Evolutionary conservation across 2,329 filamentous ascomycete species (phyloP).

Genomic region (Coleophoma cylindrospora): DNA sequence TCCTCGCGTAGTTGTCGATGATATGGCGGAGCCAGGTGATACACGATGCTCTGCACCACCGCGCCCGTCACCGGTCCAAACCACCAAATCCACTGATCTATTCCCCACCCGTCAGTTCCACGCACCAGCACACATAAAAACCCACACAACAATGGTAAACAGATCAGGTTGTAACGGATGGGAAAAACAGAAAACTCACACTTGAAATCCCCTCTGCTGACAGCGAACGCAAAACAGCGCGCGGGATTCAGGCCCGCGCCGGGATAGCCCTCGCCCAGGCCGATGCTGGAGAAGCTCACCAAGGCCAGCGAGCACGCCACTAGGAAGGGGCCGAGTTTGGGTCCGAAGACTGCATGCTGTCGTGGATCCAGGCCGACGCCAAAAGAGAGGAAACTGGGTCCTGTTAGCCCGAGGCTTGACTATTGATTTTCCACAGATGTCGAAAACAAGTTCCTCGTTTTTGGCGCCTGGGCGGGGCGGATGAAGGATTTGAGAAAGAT

Average conservation of each 20-base stretch:
- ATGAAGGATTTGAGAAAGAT: constrained; percentile 30
- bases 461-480: not conserved
- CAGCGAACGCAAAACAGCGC: constrained; percentile 37
- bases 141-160: not conserved
- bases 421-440: too few relatives aligned
- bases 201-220: constrained; percentile 25
- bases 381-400: constrained; percentile 38
- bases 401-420: not conserved
- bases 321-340: constrained; percentile 42
- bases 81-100: constrained; percentile 35
- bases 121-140: not conserved
- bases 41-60: constrained; percentile 22
- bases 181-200: constrained; percentile 6
- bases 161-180: not conserved
- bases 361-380: constrained; percentile 48
- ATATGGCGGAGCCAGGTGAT: constrained; percentile 27
- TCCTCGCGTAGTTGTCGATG: constrained; percentile 7
- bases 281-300: constrained; percentile 31
- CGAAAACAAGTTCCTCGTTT: too few relatives aligned
- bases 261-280: constrained; percentile 29
- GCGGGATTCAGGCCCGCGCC: constrained; percentile 35
- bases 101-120: not conserved
- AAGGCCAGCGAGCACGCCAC: constrained; percentile 36
- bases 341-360: constrained; percentile 42
- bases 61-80: constrained; percentile 26